phyloP scores from a whole-genome alignment of 2,329 filamentous ascomycete species.

The Cordyceps militaris region DNA sequence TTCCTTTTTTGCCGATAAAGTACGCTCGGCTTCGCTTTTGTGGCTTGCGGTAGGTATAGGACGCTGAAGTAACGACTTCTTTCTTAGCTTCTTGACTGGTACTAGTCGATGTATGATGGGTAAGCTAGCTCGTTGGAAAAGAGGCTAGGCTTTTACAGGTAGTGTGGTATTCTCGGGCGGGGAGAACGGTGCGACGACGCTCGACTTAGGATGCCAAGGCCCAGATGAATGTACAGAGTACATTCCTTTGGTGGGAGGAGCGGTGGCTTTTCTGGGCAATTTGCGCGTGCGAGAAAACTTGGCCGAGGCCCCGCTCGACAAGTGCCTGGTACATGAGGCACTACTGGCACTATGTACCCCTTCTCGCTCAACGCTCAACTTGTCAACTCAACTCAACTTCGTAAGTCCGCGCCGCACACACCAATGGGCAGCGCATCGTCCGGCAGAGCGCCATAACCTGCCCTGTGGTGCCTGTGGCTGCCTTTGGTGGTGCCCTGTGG shows the following conservation, averaged over 20 bases:
- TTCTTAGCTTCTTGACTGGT: not conserved
- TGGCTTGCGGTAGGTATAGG: not conserved
- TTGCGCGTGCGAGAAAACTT: not conserved
- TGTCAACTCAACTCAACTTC: too few relatives aligned
- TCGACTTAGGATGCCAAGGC: not conserved
- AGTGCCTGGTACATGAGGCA: not conserved
- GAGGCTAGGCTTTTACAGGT: not conserved
- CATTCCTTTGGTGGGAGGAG: not conserved
- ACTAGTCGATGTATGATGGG: not conserved
- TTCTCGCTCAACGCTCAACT: too few relatives aligned
- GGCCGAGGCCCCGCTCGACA: not conserved
- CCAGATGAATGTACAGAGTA: not conserved
- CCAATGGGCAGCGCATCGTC: not conserved
- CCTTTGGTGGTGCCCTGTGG: not conserved
- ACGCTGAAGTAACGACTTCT: not conserved
- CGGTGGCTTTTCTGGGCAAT: not conserved
- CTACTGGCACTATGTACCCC: too few relatives aligned
- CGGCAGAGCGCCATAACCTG: not conserved
- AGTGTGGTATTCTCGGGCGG: not conserved
- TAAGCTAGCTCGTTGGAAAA: not conserved
- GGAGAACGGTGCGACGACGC: not conserved
- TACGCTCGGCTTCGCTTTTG: not conserved
- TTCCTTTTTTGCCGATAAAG: too few relatives aligned
- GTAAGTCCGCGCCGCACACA: too few relatives aligned
- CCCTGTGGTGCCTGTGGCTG: not conserved